These are phyloP conservation scores for Diaporthe eres DNA, from an alignment of 2,329 filamentous ascomycete genomes.

Conservation along the genomic window DNA sequence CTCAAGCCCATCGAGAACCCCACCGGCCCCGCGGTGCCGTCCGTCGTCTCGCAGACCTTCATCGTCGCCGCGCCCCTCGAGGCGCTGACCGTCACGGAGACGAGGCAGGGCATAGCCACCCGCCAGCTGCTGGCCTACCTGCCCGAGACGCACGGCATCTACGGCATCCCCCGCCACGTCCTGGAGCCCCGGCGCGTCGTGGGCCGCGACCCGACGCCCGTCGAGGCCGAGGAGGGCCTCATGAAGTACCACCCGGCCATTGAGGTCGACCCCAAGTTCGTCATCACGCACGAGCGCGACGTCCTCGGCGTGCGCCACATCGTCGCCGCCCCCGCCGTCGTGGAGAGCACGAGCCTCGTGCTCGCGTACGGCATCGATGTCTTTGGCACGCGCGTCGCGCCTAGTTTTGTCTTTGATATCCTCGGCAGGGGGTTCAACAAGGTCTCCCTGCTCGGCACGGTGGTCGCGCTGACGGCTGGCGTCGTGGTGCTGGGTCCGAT, in stretches of 20 bases:
- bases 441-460: slow-evolving; percentile 85
- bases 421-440: slow-evolving; percentile 96
- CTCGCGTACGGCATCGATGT: slow-evolving; percentile 91
- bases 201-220: slow-evolving; percentile 83
- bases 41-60: slow-evolving; percentile 84
- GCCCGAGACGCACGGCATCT: slow-evolving; percentile 78
- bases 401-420: slow-evolving; percentile 92
- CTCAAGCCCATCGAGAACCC: slow-evolving; percentile 74
- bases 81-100: slow-evolving; percentile 87
- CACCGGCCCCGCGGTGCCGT: slow-evolving; percentile 73
- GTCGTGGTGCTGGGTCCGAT: slow-evolving; percentile 86
- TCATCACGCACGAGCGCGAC: slow-evolving; percentile 86
- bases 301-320: slow-evolving; percentile 82
- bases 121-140: slow-evolving; percentile 86
- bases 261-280: slow-evolving; percentile 85
- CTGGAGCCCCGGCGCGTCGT: slow-evolving; percentile 91
- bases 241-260: slow-evolving; percentile 81
- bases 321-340: slow-evolving; percentile 80
- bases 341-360: slow-evolving; percentile 93
- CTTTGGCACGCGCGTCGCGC: slow-evolving; percentile 88
- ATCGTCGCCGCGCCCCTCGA: slow-evolving; percentile 85
- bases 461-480: slow-evolving; percentile 82
- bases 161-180: slow-evolving; percentile 82
- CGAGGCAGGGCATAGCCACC: slow-evolving; percentile 90
- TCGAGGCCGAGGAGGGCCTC: slow-evolving; percentile 88